Base-by-base conservation (phyloP, 352 stramenopile species). In the Globisporangium nagaii region DNA sequence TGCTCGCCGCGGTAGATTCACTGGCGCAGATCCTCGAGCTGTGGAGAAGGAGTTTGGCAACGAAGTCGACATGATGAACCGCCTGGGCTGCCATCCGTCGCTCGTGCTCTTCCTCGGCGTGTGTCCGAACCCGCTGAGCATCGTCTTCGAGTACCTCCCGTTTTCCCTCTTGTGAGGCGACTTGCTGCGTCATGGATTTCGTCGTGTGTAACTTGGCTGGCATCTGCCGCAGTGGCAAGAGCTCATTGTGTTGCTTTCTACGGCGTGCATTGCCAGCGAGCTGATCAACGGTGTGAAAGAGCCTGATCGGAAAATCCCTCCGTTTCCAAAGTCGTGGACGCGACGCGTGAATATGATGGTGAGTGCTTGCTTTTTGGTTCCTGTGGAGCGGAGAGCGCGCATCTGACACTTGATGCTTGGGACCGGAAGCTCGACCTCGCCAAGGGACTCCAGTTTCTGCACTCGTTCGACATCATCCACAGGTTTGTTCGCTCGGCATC, bases 401-500 rank as follows among this genome's bases (percentile, higher is more conserved):
- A n/a, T n/a, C n/a, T n/a, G n/a, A 24, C 6, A 4, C 41, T 47
- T 42, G 37, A 37, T 37, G 49, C 4, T 51, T 37, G 8, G 22
- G 10, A 55, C 32, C 42, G 9, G 41, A 53, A 89, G 77, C 45
- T 90, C 25, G 82, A 90, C 64, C 51, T 86, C 31, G 78, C 82
- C 40, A 71, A 76, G 43, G 82, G 78, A 28, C 53, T 90, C 12
- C 75, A 89, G 58, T 93, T 88, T 49, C 59, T 90, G 15, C 82
- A 90, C 37, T 90, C 79, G 28, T 90, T 93, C 63, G 74, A 80
- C 50, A 88, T 93, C 50, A 81, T 90, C 43, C 80, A 90, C 57
- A 70, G 78, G 79, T 90, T 24, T 11, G 40, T 32, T 3, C 8
- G 27, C 25, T 32, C n/a, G n/a, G n/a, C n/a, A n/a, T n/a, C n/a